Evolutionary conservation across 2,329 filamentous ascomycete genomes (phyloP), one percentile per base, ranked within the genome.

Genomic region (Trichoderma cornu-damae): DNA sequence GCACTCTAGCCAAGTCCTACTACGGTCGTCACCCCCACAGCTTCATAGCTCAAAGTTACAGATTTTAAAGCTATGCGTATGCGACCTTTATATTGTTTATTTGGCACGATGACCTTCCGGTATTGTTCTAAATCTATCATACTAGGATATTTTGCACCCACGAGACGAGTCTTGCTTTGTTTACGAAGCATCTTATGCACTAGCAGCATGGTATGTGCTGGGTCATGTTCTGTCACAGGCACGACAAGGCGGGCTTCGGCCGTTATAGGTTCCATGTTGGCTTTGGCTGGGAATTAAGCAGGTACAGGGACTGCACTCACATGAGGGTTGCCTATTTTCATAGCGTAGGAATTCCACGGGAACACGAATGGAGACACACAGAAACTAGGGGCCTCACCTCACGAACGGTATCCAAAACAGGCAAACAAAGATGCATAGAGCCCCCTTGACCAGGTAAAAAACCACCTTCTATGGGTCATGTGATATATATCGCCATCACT

Each of bases 21-120:
- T 60, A 84, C 78, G 6, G 86, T 89, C 22, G 89, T 84, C 1
- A 87, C 85, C 0, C 86, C 88, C 1, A 91, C 88, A 2, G 88
- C 84, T 69, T 93, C 89, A 65, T 92, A 93, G 60, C 87, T 90
- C 38, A 93, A 73, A 0, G 89, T 93, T 1, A 88, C 89, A 0
- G 87, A 90, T 68, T 90, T 91, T n/a, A 87, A 87, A 3, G 89
- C 82, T 55, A 93, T 88, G 2, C 88, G 88, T 20, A 93, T 76
- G 57, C 82, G 80, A 0, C 88, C 89, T 1, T 55, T 60, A 24
- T 73, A 75, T 62, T 75, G 72, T 28, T 64, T 66, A 48, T 71
- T 72, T 0, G 72, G 73, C 73, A 75, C 75, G 38, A 75, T 75
- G n/a, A 2, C 73, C 73, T 4, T 75, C 68, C 72, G 58, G 63